Evolutionary conservation across 495 filamentous ascomycete species (phyloP).

Genomic region (Penicillium coffeae): DNA sequence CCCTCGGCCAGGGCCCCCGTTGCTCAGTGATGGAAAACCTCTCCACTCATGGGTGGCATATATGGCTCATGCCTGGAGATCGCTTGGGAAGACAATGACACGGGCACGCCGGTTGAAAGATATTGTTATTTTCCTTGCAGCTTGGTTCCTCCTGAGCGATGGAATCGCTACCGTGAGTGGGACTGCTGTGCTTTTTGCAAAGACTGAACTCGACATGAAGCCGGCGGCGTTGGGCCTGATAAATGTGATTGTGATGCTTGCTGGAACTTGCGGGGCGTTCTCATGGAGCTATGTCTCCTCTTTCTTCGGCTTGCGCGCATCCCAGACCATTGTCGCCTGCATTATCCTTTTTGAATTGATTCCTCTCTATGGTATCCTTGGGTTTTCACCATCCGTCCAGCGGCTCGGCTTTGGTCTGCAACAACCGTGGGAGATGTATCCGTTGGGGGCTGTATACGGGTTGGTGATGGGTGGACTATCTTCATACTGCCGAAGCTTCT

Average conservation of each 20-base stretch:
- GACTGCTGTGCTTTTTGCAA: conserved; percentile 92
- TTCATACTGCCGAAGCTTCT: conserved; percentile 89
- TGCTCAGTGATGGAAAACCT: conserved; percentile 44
- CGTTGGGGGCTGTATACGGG: conserved; percentile 84
- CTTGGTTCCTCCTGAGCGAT: conserved; percentile 94
- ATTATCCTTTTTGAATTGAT: conserved; percentile 89
- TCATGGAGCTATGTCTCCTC: conserved; percentile 77
- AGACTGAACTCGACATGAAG: conserved; percentile 87
- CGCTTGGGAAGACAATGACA: conserved; percentile 72
- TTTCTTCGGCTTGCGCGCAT: conserved; percentile 59
- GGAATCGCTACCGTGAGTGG: conserved; percentile 93
- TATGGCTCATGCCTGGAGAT: conserved; percentile 77
- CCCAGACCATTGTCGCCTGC: conserved; percentile 86
- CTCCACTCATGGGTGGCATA: conserved; percentile 55
- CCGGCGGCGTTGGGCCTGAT: conserved; percentile 87
- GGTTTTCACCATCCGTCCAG: conserved; percentile 79
- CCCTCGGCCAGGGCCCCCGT: conserved; percentile 80
- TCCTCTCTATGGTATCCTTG: conserved; percentile 84
- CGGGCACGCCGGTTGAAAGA: conserved; percentile 80
- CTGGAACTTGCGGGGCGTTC: conserved; percentile 83
- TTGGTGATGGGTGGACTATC: conserved; percentile 91
- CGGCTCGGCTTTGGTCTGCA: conserved; percentile 79
- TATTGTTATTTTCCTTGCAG: conserved; percentile 78
- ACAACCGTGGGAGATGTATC: conserved; percentile 96
- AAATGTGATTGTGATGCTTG: conserved; percentile 80